Base-by-base conservation (phyloP, 2,329 filamentous ascomycete genomes). In the Ceratocystis smalleyi region DNA sequence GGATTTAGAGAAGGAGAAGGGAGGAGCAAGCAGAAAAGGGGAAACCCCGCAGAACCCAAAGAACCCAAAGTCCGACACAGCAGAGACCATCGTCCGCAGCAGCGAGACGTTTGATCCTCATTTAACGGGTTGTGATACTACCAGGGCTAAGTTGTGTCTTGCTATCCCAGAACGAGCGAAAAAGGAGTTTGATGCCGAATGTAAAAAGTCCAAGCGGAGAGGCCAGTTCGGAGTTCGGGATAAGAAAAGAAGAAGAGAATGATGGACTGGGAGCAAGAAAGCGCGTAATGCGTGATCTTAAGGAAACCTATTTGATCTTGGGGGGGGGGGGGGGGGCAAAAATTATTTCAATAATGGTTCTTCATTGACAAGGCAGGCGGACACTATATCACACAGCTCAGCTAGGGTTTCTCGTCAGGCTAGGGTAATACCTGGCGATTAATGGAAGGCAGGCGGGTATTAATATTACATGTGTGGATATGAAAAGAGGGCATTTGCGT, bases 101-200 rank as follows among this genome's bases (percentile, higher is more conserved):
- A n/a, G 54, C 54, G 54, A 57, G 54, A 57, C 54, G 54, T 57
- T 57, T 57, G 54, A 57, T 57, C 54, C 54, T 57, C 54, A 57
- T 57, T 35, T 32, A 57, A 57, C 27, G 54, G 54, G 27, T 10
- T n/a, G 54, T 57, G 54, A 57, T 57, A 57, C 54, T 57, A 32
- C 24, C 27, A 30, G 8, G 54, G 54, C 54, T 19, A 57, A 17
- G 54, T 24, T 27, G 54, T 57, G 54, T 57, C 15, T 32, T 57
- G 54, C 54, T 57, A 57, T 35, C 17, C 54, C 5, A 35, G 4
- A 57, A 57, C 7, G 54, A 27, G 54, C 54, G 54, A 57, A 57
- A 57, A 19, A 6, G 54, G 54, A 57, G 27, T 35, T 57, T 57
- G 27, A 57, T 57, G 54, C 54, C 54, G 54, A 57, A 35, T 15